A percentile compares a stretch with the other conserved stretches of the same genome.
These are phyloP conservation scores for Cenchrus americanus DNA, from an alignment of 176 grass and related monocot species.

Conservation along the genomic window DNA sequence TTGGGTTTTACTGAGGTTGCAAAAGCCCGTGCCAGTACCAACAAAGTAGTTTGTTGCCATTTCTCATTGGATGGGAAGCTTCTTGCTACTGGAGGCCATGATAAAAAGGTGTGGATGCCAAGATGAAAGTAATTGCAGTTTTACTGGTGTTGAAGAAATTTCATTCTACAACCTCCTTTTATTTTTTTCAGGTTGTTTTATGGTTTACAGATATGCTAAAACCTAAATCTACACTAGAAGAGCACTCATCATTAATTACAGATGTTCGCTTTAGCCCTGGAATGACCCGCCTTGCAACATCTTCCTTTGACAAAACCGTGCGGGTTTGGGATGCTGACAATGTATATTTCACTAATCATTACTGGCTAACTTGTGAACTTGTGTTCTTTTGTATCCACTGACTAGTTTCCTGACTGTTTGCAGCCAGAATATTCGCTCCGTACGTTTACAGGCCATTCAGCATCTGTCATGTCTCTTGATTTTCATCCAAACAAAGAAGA, in stretches of 20 bases:
- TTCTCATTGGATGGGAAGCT: slow-evolving; percentile 79
- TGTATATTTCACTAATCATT: slow-evolving; percentile 53
- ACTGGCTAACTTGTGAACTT: slow-evolving; percentile 27
- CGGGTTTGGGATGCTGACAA: slow-evolving; percentile 99
- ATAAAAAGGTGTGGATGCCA: slow-evolving; percentile 64
- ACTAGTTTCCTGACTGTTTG: slow-evolving; percentile 32
- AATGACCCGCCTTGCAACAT: slow-evolving; percentile 90
- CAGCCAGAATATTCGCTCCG: slow-evolving; percentile 93
- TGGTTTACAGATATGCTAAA: slow-evolving; percentile 83
- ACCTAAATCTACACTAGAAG: slow-evolving; percentile 79
- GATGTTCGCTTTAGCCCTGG: slow-evolving; percentile 98
- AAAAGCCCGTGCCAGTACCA: slow-evolving; percentile 60
- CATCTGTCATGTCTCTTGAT: slow-evolving; percentile 92
- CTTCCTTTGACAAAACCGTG: slow-evolving; percentile 96
- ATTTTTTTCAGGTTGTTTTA: slow-evolving; percentile 65
- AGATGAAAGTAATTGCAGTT: slow-evolving; percentile 17
- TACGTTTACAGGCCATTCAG: slow-evolving; percentile 93
- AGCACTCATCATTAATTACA: slow-evolving; percentile 80
- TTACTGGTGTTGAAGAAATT: slow-evolving; percentile 15
- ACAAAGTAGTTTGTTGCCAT: slow-evolving; percentile 72
- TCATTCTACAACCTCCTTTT: not conserved
- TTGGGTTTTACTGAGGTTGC: slow-evolving; percentile 66
- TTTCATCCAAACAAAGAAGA: slow-evolving; percentile 99
- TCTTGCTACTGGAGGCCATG: slow-evolving; percentile 77
- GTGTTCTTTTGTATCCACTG: slow-evolving; percentile 19